phyloP scores from a whole-genome alignment of 2,329 filamentous ascomycete species.

The Fusarium duplospermum region DNA sequence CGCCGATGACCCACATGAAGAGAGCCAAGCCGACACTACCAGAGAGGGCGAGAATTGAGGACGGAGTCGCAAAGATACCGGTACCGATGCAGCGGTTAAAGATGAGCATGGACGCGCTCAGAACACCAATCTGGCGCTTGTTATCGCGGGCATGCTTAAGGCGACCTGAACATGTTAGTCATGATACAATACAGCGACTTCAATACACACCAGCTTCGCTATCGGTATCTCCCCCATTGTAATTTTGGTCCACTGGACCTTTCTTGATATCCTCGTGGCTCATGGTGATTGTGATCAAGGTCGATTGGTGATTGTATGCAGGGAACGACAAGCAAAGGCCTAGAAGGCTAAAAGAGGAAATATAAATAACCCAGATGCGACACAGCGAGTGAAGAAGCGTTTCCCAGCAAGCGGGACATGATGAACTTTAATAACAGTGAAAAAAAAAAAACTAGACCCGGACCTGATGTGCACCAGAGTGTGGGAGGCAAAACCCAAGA shows the following conservation, averaged over 20 bases:
- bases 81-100: slow-evolving; percentile 76
- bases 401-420: not conserved
- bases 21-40: slow-evolving; percentile 72
- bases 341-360: not conserved
- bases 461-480: not conserved
- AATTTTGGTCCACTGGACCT: slow-evolving; percentile 24
- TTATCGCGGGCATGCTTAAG: slow-evolving; percentile 57
- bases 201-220: slow-evolving; percentile 37
- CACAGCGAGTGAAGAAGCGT: slow-evolving; percentile 7
- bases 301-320: not conserved
- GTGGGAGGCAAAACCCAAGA: slow-evolving; percentile 27
- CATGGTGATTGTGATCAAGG: slow-evolving; percentile 30
- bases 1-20: slow-evolving; percentile 72
- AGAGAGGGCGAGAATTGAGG: slow-evolving; percentile 65
- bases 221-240: slow-evolving; percentile 29
- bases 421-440: slow-evolving; percentile 31
- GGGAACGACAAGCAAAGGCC: not conserved
- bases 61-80: slow-evolving; percentile 74
- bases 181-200: not conserved
- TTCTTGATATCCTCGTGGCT: slow-evolving; percentile 36
- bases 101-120: slow-evolving; percentile 68
- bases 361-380: not conserved
- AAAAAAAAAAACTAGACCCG: not conserved
- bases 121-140: slow-evolving; percentile 67
- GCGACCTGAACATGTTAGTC: slow-evolving; percentile 37